Base-by-base conservation (phyloP, 495 filamentous ascomycete genomes). In the Penicillium lagena region DNA sequence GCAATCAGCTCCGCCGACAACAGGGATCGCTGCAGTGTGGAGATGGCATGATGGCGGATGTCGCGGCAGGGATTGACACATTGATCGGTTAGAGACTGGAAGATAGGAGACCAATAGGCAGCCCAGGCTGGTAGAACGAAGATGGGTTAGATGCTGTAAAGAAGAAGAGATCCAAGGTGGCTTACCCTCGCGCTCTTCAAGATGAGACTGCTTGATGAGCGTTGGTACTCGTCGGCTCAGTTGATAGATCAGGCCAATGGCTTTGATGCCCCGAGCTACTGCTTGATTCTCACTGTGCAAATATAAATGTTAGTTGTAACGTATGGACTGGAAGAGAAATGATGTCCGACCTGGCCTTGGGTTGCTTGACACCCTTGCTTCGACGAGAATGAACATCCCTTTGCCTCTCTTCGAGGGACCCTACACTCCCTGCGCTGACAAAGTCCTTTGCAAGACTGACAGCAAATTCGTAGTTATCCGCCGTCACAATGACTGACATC, bases 41-140 rank as follows among this genome's bases (percentile, higher is more conserved):
- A 80, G 49, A 97, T 83, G 9, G 93, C 86, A 57, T 93, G 80
- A 50, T 90, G 84, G 2, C 93, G 81, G 39, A 99, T 89, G 60
- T 95, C 90, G 35, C 93, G 87, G 59, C 90, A 96, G 7, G 94
- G 90, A 56, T 97, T 99, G 49, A 86, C 84, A 67, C 89, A 96
- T 67, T 98, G 93, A 8, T 79, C 78, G 8, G 87, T 93, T 28
- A 97, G 69, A 10, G 87, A 83, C 47, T 85, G 79, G 68, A 98
- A 91, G 29, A 97, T 91, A 15, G 90, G 94, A 12, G 90, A 83
- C 93, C 93, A 99, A 62, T 99, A 99, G 11, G 94, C 88, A 29
- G 87, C 87, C 93, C 93, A 99, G 31, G 93, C 93, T 89, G 39
- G 32, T 40, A 42, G 43, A 37, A 41, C 12, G 12, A 6, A 15